These are phyloP conservation scores for Blastocystis sp. DNA, from an alignment of 352 stramenopile genomes.

Conservation along the genomic window DNA sequence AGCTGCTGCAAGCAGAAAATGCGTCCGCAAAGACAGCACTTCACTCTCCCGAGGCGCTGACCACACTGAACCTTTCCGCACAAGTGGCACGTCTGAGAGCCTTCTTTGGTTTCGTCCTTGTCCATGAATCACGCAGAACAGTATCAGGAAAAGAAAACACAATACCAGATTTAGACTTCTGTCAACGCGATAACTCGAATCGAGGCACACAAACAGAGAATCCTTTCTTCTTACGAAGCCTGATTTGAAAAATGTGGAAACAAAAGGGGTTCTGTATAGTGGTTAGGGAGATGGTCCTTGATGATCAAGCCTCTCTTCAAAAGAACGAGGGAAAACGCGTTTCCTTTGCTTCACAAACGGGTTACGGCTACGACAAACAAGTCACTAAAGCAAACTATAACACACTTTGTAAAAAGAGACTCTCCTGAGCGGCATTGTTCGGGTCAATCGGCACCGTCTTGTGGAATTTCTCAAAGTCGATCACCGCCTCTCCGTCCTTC, in stretches of 20 bases:
- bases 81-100: slow-evolving; percentile 67
- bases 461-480: slow-evolving; percentile 85
- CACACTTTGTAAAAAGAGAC: slow-evolving; percentile 54
- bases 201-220: neutral
- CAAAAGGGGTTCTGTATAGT: slow-evolving; percentile 10
- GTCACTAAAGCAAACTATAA: slow-evolving; percentile 18
- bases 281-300: neutral
- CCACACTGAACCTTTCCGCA: slow-evolving; percentile 66
- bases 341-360: neutral
- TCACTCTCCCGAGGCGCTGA: slow-evolving; percentile 55
- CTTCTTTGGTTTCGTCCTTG: slow-evolving; percentile 21
- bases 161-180: neutral
- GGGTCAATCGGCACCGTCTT: slow-evolving; percentile 74
- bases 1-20: slow-evolving; percentile 70
- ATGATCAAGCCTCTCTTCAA: neutral
- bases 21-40: slow-evolving; percentile 30
- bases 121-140: slow-evolving; percentile 4
- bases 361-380: neutral
- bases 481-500: slow-evolving; percentile 79
- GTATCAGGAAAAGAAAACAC: slow-evolving; percentile 1
- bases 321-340: neutral
- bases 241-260: neutral
- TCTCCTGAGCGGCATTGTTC: neutral
- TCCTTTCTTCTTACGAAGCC: neutral
- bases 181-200: neutral